These are phyloP conservation scores for Venturiaceae sp. DNA, from an alignment of 2,329 filamentous ascomycete species.

Conservation along the genomic window DNA sequence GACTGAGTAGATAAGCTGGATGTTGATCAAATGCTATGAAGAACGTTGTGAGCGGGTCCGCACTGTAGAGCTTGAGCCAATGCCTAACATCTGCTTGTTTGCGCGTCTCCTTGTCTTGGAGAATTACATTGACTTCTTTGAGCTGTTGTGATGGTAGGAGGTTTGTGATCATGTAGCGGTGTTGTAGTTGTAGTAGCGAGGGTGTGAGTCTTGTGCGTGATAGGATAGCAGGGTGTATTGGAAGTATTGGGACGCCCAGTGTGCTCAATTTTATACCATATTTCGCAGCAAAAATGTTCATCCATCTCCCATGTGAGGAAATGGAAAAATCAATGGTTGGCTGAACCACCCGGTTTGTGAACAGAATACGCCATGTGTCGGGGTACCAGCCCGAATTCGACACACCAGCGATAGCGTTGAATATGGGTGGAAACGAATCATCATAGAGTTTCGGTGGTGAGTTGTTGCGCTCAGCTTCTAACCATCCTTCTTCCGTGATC, in stretches of 20 bases:
- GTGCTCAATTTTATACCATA: neutral
- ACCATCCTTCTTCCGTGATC: conserved; percentile 22
- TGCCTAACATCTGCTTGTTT: neutral
- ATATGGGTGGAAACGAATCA: conserved; percentile 7
- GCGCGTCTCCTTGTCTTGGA: neutral
- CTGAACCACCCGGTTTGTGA: conserved; percentile 11
- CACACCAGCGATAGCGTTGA: neutral
- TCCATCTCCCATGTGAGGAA: conserved; percentile 12
- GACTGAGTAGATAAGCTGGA: neutral
- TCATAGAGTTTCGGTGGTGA: conserved; percentile 15
- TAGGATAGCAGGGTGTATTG: neutral
- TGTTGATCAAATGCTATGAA: neutral
- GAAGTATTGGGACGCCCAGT: neutral
- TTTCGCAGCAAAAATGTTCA: conserved; percentile 10
- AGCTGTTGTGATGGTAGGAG: neutral
- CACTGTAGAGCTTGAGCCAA: neutral
- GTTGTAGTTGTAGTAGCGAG: neutral
- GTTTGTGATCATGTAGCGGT: neutral
- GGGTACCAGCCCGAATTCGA: no score
- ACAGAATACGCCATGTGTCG: neutral
- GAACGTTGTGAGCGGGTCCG: neutral
- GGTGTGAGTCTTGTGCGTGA: neutral
- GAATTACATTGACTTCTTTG: neutral
- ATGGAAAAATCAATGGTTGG: conserved; percentile 11
- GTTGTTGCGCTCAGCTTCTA: conserved; percentile 13